These are phyloP conservation scores for Hirschfeldia incana DNA, from an alignment of 345 rosid genomes.

Conservation along the genomic window DNA sequence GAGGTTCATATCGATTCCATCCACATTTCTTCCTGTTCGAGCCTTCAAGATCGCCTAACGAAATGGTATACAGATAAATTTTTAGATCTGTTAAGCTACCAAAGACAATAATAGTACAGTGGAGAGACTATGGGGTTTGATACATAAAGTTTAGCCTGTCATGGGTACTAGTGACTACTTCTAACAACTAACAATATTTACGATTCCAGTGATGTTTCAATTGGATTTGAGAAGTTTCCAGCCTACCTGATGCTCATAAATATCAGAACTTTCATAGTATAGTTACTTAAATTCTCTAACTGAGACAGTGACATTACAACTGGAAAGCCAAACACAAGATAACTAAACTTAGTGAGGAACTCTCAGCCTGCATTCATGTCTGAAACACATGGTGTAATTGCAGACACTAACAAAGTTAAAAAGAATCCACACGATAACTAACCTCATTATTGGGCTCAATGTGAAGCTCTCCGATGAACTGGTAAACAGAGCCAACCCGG, in stretches of 20 bases:
- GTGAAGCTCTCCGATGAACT: conserved; percentile 81
- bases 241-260: background rate
- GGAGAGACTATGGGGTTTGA: background rate
- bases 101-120: background rate
- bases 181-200: background rate
- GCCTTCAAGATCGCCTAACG: conserved; percentile 68
- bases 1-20: conserved; percentile 76
- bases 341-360: background rate
- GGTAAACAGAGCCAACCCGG: conserved; percentile 63
- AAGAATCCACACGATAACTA: background rate
- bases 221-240: background rate
- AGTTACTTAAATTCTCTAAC: background rate
- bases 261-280: background rate
- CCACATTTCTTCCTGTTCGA: conserved; percentile 79
- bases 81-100: background rate
- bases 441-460: conserved; percentile 61
- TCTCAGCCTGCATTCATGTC: background rate
- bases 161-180: background rate
- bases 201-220: background rate
- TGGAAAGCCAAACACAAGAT: background rate
- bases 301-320: background rate
- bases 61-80: background rate
- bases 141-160: conserved; percentile 4
- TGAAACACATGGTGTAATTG: background rate
- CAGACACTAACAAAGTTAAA: background rate